These are phyloP conservation scores for Beta corolliflora DNA, from an alignment of 179 eudicot genomes.

Conservation along the genomic window DNA sequence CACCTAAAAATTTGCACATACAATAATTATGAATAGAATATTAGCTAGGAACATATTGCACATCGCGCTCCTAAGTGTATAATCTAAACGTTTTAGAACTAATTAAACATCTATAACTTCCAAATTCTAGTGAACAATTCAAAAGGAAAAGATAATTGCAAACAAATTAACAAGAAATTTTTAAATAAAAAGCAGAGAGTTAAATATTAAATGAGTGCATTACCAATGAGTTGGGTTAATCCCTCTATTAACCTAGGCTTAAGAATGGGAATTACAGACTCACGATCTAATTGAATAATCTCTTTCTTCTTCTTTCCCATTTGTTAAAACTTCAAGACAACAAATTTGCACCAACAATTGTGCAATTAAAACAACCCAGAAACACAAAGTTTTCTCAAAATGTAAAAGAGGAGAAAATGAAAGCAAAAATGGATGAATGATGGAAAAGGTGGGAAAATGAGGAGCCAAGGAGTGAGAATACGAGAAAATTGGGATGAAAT, in stretches of 20 bases:
- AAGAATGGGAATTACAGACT: constrained; percentile 33
- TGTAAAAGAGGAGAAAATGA: not conserved
- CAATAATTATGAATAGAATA: too few relatives aligned
- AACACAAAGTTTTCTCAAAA: not conserved
- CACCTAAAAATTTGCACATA: too few relatives aligned
- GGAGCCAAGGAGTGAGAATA: constrained; percentile 5
- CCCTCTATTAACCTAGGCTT: constrained; percentile 29
- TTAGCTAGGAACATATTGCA: too few relatives aligned
- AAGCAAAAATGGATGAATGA: not conserved
- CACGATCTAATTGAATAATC: constrained; percentile 35
- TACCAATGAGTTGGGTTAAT: constrained; percentile 29
- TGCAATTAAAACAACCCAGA: not conserved
- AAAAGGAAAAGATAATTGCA: not conserved
- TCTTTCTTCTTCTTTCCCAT: constrained; percentile 36
- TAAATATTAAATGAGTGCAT: not conserved
- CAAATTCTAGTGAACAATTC: too few relatives aligned
- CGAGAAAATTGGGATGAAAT: not conserved
- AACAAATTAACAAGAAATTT: not conserved
- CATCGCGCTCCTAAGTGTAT: too few relatives aligned
- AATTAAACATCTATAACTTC: too few relatives aligned
- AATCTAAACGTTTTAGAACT: too few relatives aligned
- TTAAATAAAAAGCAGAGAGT: not conserved
- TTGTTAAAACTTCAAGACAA: constrained; percentile 2
- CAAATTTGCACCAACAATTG: not conserved
- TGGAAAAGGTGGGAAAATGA: not conserved